Evolutionary conservation across 805 yeast species (phyloP), one percentile per base, ranked within the genome.

Genomic region (Candida tallmaniae): DNA sequence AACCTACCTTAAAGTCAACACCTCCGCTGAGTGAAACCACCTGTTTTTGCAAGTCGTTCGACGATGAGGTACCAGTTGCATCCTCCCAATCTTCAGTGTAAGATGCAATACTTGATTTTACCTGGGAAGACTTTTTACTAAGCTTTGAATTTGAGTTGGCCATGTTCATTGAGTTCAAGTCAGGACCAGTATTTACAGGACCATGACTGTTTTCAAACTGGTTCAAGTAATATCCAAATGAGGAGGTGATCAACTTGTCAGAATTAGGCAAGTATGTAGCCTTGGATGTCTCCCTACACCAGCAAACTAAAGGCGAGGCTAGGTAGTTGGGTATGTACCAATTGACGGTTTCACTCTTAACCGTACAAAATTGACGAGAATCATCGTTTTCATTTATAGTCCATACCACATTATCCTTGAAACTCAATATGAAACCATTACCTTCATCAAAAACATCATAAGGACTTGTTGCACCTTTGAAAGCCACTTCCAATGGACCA

Each of bases 391-490:
- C 73, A 55, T 89, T 87, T 23, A 86, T 61, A 3, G 63, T 56
- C 56, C 87, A 72, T 0, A 51, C 48, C 2, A 86, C 83, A 36
- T 78, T 56, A 17, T 82, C 73, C 29, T 71, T 68, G 70, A 94
- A 88, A 3, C 79, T 73, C 30, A 90, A 62, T 2, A 84, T 67
- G 49, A 86, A 88, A 0, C 97, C 97, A 1, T 94, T 73, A 17
- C 83, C 68, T 1, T 65, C 61, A 4, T 78, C 81, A 23, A 82
- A 70, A 27, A 90, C 54, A 27, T 73, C 65, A 51, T 88, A 88
- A 0, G 97, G 97, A 48, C 82, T 80, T 34, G 78, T 68, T 0
- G 90, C 76, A 1, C 95, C 93, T 50, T 85, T 83, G 48, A 82
- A 63, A 2, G 76, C 69, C 5, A 82, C 70, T 37, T 76, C 73